phyloP scores from a whole-genome alignment of 768 basidiomycete genomes.

The Tulasnella calospora region DNA sequence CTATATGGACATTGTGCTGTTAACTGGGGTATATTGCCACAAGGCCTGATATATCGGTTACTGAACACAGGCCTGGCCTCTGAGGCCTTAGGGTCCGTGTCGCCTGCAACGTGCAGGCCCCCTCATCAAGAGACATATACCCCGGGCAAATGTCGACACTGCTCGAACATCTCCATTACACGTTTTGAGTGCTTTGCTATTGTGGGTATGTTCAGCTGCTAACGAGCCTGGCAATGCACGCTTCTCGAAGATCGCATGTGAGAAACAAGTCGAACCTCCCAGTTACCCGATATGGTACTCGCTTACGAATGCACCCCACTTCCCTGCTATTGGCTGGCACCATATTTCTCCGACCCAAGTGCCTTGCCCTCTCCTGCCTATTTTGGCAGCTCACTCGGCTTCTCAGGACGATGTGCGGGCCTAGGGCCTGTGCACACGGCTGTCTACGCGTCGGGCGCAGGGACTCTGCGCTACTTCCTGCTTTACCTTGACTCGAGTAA shows the following conservation, averaged over 20 bases:
- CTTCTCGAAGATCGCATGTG: constrained; percentile 5
- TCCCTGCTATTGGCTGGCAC: neutral
- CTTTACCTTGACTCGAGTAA: neutral
- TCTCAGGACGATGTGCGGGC: constrained; percentile 2
- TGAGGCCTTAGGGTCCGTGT: constrained; percentile 8
- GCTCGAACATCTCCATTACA: constrained; percentile 6
- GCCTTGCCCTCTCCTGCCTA: neutral
- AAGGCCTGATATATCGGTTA: neutral
- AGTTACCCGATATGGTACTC: neutral
- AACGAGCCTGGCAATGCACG: neutral
- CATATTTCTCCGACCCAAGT: neutral
- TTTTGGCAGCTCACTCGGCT: neutral
- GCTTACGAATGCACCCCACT: constrained; percentile 4
- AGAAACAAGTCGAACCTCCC: neutral
- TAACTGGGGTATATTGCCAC: neutral
- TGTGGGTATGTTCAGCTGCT: neutral
- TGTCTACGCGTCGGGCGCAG: constrained; percentile 5
- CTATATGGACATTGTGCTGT: neutral
- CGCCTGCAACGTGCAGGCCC: constrained; percentile 4
- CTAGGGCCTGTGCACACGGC: constrained; percentile 8
- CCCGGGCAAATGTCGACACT: neutral
- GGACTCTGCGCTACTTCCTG: neutral
- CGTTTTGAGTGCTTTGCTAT: neutral
- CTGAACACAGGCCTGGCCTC: constrained; percentile 8
- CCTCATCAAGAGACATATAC: neutral